Conservation (phyloP, 495 filamentous ascomycete species). For the Xylaria sp. region DNA sequence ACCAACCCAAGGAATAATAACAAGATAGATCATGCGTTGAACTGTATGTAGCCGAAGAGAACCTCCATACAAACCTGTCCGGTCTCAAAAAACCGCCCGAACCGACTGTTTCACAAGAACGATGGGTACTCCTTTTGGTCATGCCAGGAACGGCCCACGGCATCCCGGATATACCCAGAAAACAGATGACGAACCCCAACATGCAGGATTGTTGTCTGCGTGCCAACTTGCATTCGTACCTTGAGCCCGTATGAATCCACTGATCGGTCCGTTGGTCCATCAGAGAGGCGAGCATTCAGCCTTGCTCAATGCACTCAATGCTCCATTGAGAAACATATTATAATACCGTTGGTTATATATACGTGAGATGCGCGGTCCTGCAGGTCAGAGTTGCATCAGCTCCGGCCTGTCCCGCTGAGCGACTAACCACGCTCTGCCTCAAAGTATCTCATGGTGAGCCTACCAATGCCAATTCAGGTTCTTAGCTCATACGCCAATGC, state of each 20-base stretch:
- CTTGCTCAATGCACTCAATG: slow-evolving; percentile 18
- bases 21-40: neutral
- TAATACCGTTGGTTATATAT: slow-evolving; percentile 16
- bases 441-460: slow-evolving; percentile 1
- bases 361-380: slow-evolving; percentile 21
- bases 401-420: slow-evolving; percentile 19
- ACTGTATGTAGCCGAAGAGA: neutral
- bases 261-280: neutral
- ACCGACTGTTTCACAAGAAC: neutral
- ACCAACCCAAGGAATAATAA: neutral
- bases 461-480: neutral
- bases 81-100: neutral
- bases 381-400: slow-evolving; percentile 27
- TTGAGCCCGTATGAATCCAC: neutral
- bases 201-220: slow-evolving; percentile 1
- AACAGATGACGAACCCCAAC: neutral
- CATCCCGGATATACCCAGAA: neutral
- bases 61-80: neutral
- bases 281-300: slow-evolving; percentile 5
- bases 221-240: slow-evolving; percentile 5
- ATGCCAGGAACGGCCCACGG: neutral
- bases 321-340: slow-evolving; percentile 1
- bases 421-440: slow-evolving; percentile 10
- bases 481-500: slow-evolving; percentile 10
- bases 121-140: too few relatives aligned